A percentile compares a stretch with the other conserved stretches of the same genome.
Conservation (phyloP, 352 stramenopile genomes). For the Phytophthora ramorum region DNA sequence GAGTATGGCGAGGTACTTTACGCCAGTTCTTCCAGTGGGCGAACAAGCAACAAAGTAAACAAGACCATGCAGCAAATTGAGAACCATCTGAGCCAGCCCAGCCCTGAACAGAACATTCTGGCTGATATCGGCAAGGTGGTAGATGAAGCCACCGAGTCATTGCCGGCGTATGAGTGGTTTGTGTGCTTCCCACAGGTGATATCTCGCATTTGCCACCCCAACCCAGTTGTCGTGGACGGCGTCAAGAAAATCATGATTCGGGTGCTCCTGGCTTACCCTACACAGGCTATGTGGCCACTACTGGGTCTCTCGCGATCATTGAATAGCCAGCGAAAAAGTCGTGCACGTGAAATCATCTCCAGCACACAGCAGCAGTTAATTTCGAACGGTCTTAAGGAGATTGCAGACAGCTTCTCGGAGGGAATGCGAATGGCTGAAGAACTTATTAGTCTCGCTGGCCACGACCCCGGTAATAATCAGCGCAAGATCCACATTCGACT, state of each 20-base stretch:
- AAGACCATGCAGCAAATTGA: slow-evolving; percentile 74
- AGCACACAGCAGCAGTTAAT: slow-evolving; percentile 72
- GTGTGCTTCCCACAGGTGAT: slow-evolving; percentile 98
- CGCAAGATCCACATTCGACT: slow-evolving; percentile 86
- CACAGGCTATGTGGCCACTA: slow-evolving; percentile 97
- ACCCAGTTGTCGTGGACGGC: slow-evolving; percentile 81
- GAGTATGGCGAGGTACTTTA: slow-evolving; percentile 92
- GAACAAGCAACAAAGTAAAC: slow-evolving; percentile 52
- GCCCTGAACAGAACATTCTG: slow-evolving; percentile 65
- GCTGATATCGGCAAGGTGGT: slow-evolving; percentile 72
- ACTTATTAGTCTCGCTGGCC: slow-evolving; percentile 94
- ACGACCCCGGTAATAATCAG: slow-evolving; percentile 75
- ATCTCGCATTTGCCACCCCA: slow-evolving; percentile 93
- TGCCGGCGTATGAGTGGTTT: slow-evolving; percentile 96
- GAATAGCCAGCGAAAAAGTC: slow-evolving; percentile 71
- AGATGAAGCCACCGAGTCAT: slow-evolving; percentile 53
- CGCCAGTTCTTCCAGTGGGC: slow-evolving; percentile 22
- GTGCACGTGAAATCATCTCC: slow-evolving; percentile 71
- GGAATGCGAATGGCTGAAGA: slow-evolving; percentile 93
- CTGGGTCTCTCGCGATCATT: slow-evolving; percentile 94
- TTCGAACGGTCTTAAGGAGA: slow-evolving; percentile 64
- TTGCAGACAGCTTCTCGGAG: slow-evolving; percentile 86
- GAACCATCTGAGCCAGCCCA: slow-evolving; percentile 60
- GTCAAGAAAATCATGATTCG: slow-evolving; percentile 95
- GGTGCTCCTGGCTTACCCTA: slow-evolving; percentile 94